Evolutionary conservation across 257 asterid genomes (phyloP).

Genomic region (Echium plantagineum): DNA sequence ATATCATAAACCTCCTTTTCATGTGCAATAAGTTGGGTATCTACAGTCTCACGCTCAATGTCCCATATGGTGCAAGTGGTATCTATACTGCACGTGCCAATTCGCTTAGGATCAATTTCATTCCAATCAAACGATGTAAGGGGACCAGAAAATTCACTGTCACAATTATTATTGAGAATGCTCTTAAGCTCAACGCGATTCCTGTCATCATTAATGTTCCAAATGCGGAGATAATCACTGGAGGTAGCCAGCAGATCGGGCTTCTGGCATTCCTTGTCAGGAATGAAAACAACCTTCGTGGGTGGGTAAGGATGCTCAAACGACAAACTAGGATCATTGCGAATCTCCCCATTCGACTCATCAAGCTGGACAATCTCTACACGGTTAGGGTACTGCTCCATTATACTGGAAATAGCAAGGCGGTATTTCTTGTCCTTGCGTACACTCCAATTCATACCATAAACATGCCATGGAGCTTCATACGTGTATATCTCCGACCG

Average conservation of each 20-base stretch:
- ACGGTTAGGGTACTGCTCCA: constrained; percentile 77
- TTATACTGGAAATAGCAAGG: constrained; percentile 72
- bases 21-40: constrained; percentile 90
- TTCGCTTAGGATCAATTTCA: constrained; percentile 88
- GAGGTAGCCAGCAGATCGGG: constrained; percentile 88
- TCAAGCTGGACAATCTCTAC: constrained; percentile 85
- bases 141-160: constrained; percentile 84
- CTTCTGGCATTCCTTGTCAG: constrained; percentile 87
- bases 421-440: constrained; percentile 89
- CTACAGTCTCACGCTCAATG: constrained; percentile 85
- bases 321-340: constrained; percentile 62
- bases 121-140: constrained; percentile 95
- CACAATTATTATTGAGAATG: constrained; percentile 58
- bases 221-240: constrained; percentile 80
- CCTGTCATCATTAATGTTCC: constrained; percentile 50
- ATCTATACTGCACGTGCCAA: constrained; percentile 90
- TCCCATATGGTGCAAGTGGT: constrained; percentile 97
- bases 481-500: constrained; percentile 96
- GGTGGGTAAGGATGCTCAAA: constrained; percentile 98
- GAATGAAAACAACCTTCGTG: constrained; percentile 73
- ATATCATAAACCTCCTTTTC: constrained; percentile 98
- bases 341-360: constrained; percentile 75
- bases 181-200: constrained; percentile 65
- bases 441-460: constrained; percentile 92
- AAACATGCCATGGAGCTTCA: constrained; percentile 97